Conservation (phyloP, 2,329 filamentous ascomycete genomes). For the Chaetothyriales sp. region DNA sequence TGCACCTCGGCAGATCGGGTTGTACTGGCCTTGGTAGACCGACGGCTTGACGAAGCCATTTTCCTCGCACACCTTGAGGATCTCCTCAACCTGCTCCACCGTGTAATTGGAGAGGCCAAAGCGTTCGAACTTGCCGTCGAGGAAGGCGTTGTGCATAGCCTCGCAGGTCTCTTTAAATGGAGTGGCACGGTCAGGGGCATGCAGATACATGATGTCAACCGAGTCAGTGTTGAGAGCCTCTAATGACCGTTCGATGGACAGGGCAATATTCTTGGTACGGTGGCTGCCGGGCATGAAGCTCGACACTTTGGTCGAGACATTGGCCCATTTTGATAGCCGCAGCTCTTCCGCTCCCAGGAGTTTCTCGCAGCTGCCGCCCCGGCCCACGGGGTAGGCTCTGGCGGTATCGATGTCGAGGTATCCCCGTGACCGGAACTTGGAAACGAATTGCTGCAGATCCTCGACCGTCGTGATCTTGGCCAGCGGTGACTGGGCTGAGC, state of each 20-base stretch:
- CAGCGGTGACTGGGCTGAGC: constrained; percentile 15
- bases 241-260: constrained; percentile 17
- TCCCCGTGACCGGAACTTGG: constrained; percentile 16
- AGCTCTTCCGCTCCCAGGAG: constrained; percentile 17
- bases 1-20: constrained; percentile 27
- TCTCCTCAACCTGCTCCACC: constrained; percentile 29
- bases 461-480: constrained; percentile 19
- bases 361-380: constrained; percentile 18
- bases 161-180: constrained; percentile 28
- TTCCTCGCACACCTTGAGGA: constrained; percentile 30
- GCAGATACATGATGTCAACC: constrained; percentile 27
- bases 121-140: constrained; percentile 29
- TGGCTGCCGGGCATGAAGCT: constrained; percentile 18
- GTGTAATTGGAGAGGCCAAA: constrained; percentile 36
- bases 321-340: constrained; percentile 15
- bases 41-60: constrained; percentile 29
- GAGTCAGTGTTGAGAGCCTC: constrained; percentile 16
- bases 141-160: constrained; percentile 29
- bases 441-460: constrained; percentile 15
- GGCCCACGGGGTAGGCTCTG: constrained; percentile 18
- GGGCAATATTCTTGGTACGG: constrained; percentile 16
- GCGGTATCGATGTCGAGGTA: constrained; percentile 20
- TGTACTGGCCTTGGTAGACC: constrained; percentile 37
- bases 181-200: constrained; percentile 32
- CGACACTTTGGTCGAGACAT: constrained; percentile 18